These are phyloP conservation scores for Cordyceps tenuipes DNA, from an alignment of 2,329 filamentous ascomycete species.

Conservation along the genomic window DNA sequence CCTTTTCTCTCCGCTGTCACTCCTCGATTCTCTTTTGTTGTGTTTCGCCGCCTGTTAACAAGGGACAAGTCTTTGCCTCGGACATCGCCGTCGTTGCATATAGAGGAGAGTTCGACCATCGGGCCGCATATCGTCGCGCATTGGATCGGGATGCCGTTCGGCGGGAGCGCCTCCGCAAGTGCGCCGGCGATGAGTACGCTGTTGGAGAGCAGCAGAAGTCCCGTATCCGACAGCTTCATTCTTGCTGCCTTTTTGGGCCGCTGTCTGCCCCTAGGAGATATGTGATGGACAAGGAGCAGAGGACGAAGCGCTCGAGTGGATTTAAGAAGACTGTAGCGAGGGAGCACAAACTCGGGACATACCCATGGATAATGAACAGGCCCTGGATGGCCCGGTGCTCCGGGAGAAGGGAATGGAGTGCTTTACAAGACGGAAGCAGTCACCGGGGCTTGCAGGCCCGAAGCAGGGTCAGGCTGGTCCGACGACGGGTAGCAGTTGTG, in stretches of 20 bases:
- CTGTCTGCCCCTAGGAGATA: neutral
- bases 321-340: neutral
- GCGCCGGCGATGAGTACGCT: slow-evolving; percentile 19
- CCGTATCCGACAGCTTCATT: slow-evolving; percentile 22
- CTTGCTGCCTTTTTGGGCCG: neutral
- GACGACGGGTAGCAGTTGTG: slow-evolving; percentile 7
- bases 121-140: slow-evolving; percentile 35
- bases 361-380: too few relatives aligned
- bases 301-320: neutral
- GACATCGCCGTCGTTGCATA: slow-evolving; percentile 20
- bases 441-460: neutral
- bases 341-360: neutral
- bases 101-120: slow-evolving; percentile 32
- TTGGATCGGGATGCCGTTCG: slow-evolving; percentile 29
- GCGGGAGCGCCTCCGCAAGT: slow-evolving; percentile 23
- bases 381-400: neutral
- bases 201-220: slow-evolving; percentile 22
- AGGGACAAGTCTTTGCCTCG: neutral
- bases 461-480: slow-evolving; percentile 2
- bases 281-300: neutral
- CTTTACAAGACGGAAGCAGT: neutral
- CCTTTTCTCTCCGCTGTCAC: neutral
- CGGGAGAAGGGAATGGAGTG: neutral
- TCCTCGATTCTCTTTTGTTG: neutral
- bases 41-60: neutral